phyloP scores from a whole-genome alignment of 2,329 filamentous ascomycete species.

The Neonectria sp. region DNA sequence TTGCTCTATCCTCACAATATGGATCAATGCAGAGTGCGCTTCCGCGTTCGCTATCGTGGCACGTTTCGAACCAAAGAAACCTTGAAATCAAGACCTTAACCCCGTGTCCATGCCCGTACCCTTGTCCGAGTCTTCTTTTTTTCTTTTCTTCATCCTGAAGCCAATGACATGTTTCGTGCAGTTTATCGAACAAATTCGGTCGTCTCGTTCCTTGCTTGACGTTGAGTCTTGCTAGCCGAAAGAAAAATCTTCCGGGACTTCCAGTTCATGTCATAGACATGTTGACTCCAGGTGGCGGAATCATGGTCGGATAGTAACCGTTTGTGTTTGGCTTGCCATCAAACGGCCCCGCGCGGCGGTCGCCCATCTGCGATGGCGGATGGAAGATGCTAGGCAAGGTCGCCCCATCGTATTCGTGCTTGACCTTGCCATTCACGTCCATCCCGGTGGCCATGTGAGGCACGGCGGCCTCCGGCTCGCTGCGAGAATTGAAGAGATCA shows the following conservation, averaged over 20 bases:
- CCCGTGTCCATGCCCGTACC: conserved; percentile 38
- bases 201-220: conserved; percentile 5
- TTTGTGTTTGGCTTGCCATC: conserved; percentile 67
- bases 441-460: conserved; percentile 50
- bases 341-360: conserved; percentile 62
- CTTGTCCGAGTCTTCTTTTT: conserved; percentile 21
- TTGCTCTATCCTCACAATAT: conserved; percentile 23
- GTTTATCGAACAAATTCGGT: conserved; percentile 2
- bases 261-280: conserved; percentile 54
- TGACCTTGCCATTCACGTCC: conserved; percentile 60
- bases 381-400: conserved; percentile 65
- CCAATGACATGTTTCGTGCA: conserved; percentile 24
- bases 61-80: conserved; percentile 40
- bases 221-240: neutral
- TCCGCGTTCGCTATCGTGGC: conserved; percentile 16
- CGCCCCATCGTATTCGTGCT: conserved; percentile 63
- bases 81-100: conserved; percentile 30
- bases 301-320: conserved; percentile 68
- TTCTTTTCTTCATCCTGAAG: conserved; percentile 26
- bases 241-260: neutral
- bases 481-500: conserved; percentile 64
- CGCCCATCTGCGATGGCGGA: conserved; percentile 55
- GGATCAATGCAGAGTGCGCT: conserved; percentile 16
- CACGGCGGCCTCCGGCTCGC: conserved; percentile 52
- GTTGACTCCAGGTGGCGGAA: conserved; percentile 64